Conservation (phyloP, 129 eudicot genomes). For the Smallanthus sonchifolius region DNA sequence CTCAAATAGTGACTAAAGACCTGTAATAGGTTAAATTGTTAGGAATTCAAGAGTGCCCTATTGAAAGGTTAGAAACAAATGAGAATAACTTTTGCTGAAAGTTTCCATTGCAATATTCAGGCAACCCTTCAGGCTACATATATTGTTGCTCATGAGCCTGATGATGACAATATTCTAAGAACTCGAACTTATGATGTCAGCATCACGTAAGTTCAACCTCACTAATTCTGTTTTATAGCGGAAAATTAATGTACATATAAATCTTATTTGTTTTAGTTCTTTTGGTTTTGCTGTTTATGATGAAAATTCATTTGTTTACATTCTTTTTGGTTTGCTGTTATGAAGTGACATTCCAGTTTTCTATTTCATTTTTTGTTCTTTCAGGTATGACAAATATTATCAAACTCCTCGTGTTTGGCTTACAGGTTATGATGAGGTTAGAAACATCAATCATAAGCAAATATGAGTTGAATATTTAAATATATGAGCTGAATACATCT, state of each 20-base stretch:
- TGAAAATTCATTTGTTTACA: not conserved
- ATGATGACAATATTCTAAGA: conserved; percentile 85
- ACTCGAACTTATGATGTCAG: conserved; percentile 98
- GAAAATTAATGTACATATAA: not conserved
- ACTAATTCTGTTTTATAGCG: not conserved
- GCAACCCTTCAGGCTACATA: conserved; percentile 84
- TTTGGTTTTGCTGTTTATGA: not conserved
- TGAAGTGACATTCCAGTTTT: conserved; percentile 6
- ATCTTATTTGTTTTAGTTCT: not conserved
- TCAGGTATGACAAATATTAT: conserved; percentile 96
- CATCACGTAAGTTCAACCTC: conserved; percentile 69
- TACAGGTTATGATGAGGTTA: conserved; percentile 99
- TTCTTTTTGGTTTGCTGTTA: not conserved
- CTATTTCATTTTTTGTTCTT: not conserved
- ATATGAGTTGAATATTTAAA: not conserved
- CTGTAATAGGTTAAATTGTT: not conserved
- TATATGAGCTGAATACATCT: not conserved
- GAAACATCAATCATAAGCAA: conserved; percentile 22
- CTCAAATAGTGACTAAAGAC: not conserved
- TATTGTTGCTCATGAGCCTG: conserved; percentile 94
- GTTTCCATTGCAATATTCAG: conserved; percentile 35
- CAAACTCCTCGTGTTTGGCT: conserved; percentile 99
- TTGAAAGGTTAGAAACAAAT: not conserved
- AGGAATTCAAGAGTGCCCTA: not conserved
- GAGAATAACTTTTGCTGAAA: not conserved